Evolutionary conservation across 179 eudicot genomes (phyloP), one percentile per base, ranked within the genome.

Genomic region (Amaranthus tricolor): DNA sequence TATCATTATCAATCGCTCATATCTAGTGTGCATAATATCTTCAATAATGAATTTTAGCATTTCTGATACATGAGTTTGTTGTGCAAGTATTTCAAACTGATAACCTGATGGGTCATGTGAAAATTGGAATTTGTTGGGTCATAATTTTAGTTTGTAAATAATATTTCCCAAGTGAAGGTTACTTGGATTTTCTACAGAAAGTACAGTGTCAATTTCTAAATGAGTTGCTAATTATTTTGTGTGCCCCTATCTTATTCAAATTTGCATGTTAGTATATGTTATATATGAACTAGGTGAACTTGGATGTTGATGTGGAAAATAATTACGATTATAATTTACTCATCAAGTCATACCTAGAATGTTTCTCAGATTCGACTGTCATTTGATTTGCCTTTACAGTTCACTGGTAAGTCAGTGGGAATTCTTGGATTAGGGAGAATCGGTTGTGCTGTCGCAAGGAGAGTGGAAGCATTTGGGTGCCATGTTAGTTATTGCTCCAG

Each of bases 381-480:
- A 60, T 45, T 50, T 56, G 43, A 5, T 5, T 40, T 21, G 48
- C 54, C 24, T 40, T 77, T 82, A 71, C 91, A 93, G 98, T 86
- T 93, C 84, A 88, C 86, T 76, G 95, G 97, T 48, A 91, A 89
- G 82, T 78, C 90, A 53, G 86, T 89, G 53, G 92, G 97, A 50
- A 86, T 91, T 59, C 80, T 91, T 6, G 94, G 97, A 62, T 58
- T 91, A 74, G 94, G 97, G 48, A 86, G 94, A 80, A 89, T 91
- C 63, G 97, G 97, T 60, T 77, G 82, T 12, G 92, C 97, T 11
- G 84, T 91, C 45, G 94, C 97, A 20, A 89, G 77, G 77, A 80
- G 94, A 82, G 92, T 87, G 15, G 86, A 79, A 84, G 91, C 90
- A 59, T 91, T 91, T 65, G 81, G 84, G 52, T 91, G 97, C 75